These are phyloP conservation scores for Sporothrix euskadiensis DNA, from an alignment of 2,329 filamentous ascomycete species.

Conservation along the genomic window DNA sequence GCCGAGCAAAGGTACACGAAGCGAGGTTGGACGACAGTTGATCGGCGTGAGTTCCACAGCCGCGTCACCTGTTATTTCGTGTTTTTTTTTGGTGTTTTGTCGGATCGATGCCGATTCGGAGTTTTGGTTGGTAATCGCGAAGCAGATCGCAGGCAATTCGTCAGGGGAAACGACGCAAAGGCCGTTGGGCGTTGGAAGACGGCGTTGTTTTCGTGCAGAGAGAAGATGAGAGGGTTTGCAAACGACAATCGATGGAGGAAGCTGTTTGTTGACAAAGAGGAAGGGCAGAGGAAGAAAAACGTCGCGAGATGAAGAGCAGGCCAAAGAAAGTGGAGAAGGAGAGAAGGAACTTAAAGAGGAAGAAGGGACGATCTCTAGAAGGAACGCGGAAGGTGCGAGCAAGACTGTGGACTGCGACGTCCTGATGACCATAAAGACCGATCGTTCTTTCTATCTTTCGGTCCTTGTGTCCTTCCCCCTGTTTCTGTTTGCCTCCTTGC, in stretches of 20 bases:
- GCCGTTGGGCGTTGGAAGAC: not conserved
- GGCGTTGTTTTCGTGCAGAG: not conserved
- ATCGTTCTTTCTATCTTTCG: not conserved
- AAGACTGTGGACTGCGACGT: not conserved
- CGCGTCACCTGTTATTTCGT: slow-evolving; percentile 5
- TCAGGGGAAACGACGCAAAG: not conserved
- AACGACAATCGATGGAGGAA: not conserved
- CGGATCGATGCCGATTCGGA: not conserved
- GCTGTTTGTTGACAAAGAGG: not conserved
- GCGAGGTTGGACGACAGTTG: not conserved
- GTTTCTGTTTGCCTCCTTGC: not conserved
- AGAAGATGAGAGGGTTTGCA: not conserved
- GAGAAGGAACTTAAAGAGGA: slow-evolving; percentile 4
- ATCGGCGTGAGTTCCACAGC: slow-evolving; percentile 24
- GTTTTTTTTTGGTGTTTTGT: not conserved
- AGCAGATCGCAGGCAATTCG: not conserved
- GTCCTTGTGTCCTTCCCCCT: not conserved
- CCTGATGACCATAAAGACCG: not conserved
- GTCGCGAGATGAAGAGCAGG: slow-evolving; percentile 4
- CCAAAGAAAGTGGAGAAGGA: slow-evolving; percentile 17
- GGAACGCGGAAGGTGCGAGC: not conserved
- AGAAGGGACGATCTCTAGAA: slow-evolving; percentile 9
- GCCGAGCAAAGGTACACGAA: slow-evolving; percentile 2
- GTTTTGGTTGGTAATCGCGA: not conserved
- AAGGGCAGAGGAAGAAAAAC: not conserved